Evolutionary conservation across 495 filamentous ascomycete genomes (phyloP), one percentile per base, ranked within the genome.

Genomic region (Cairneyella variabilis): DNA sequence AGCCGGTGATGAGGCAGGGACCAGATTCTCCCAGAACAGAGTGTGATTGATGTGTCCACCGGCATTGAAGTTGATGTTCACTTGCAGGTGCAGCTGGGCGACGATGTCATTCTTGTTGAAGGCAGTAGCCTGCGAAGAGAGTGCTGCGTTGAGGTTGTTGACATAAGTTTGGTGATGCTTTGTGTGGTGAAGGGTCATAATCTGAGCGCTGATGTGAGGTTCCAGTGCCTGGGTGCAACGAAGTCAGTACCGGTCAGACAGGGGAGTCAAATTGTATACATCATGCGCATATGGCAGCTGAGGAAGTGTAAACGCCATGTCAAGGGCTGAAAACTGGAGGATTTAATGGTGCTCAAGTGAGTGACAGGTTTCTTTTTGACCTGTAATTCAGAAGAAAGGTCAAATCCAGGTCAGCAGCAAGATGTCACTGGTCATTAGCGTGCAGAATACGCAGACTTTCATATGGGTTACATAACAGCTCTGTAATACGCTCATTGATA

Each of bases 11-110:
- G 56, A 48, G 28, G 56, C 41, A 1, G 53, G 53, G 12, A 90
- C 86, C 41, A 97, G 76, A 78, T 97, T 97, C 78, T 97, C 90
- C 93, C 93, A 97, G 81, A 97, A 97, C 37, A 97, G 81, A 21
- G 80, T 79, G 78, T 97, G 92, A 77, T 97, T 97, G 64, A 93
- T 68, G 74, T 97, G 92, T 41, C 92, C 92, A 60, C 91, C 92
- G 45, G 88, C 90, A 72, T 95, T 83, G 82, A 96, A 96, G 70
- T 87, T 89, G 78, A 96, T 88, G 56, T 82, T 65, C 18, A 82
- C 78, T 76, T 88, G 85, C 45, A 90, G 78, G 16, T 59, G 51
- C 7, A 59, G 23, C 23, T 59, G 56, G 49, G 72, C 69, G 26
- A 55, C 52, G 17, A 59, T 36, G 32, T 59, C 47, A n/a, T 37